Conservation (phyloP, 768 basidiomycete species). For the Termitomyces sp. region DNA sequence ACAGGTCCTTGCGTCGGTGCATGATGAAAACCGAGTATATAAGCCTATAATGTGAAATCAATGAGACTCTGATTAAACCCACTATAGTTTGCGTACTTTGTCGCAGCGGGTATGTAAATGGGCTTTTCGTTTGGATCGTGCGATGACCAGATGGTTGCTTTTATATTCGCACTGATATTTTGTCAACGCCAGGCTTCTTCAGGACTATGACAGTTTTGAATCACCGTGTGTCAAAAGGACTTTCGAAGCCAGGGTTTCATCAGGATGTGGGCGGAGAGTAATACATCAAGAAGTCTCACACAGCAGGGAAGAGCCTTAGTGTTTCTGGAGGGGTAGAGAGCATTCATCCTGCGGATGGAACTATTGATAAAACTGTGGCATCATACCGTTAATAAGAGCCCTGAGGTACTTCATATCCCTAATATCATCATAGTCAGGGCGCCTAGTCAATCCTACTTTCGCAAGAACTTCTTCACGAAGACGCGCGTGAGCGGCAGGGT, state of each 20-base stretch:
- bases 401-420: slow-evolving; percentile 62
- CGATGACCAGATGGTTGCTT: slow-evolving; percentile 45
- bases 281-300: slow-evolving; percentile 29
- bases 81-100: slow-evolving; percentile 28
- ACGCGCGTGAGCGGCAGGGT: slow-evolving; percentile 42
- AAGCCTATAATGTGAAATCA: slow-evolving; percentile 22
- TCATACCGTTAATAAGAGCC: slow-evolving; percentile 62
- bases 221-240: slow-evolving; percentile 47
- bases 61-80: background rate
- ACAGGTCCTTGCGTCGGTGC: slow-evolving; percentile 62
- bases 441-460: slow-evolving; percentile 42
- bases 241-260: slow-evolving; percentile 8
- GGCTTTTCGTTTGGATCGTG: slow-evolving; percentile 43
- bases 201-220: background rate
- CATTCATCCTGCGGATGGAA: background rate
- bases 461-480: slow-evolving; percentile 55
- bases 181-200: background rate
- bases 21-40: slow-evolving; percentile 59
- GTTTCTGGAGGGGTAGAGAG: slow-evolving; percentile 34
- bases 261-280: background rate
- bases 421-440: slow-evolving; percentile 55
- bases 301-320: slow-evolving; percentile 53
- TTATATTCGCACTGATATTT: slow-evolving; percentile 36
- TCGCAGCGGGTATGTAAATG: slow-evolving; percentile 49
- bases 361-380: background rate